Evolutionary conservation across 768 basidiomycete species (phyloP).

Genomic region (Mycena vulgaris): DNA sequence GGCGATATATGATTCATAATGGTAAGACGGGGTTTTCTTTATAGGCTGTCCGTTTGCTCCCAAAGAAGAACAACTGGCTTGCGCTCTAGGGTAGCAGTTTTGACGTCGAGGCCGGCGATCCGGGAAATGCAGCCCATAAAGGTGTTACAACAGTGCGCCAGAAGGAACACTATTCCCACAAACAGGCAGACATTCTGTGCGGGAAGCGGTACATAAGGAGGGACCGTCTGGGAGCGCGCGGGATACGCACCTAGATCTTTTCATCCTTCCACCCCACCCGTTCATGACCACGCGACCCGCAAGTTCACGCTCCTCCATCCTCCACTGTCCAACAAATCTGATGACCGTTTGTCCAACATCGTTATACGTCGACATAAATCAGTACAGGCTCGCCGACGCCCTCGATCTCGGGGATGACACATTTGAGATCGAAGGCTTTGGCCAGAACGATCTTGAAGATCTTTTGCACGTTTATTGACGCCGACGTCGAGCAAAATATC

Average conservation of each 20-base stretch:
- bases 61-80: slow-evolving; percentile 41
- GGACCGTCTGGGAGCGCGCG: slow-evolving; percentile 1
- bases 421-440: slow-evolving; percentile 98
- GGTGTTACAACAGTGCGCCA: slow-evolving; percentile 46
- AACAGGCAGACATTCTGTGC: slow-evolving; percentile 35
- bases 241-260: slow-evolving; percentile 48
- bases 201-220: not conserved
- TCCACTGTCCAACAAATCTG: slow-evolving; percentile 27
- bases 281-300: slow-evolving; percentile 35
- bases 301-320: slow-evolving; percentile 32
- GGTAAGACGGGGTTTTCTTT: slow-evolving; percentile 36
- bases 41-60: slow-evolving; percentile 36
- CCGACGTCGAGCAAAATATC: slow-evolving; percentile 99
- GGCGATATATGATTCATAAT: slow-evolving; percentile 37
- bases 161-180: slow-evolving; percentile 43
- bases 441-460: slow-evolving; percentile 98
- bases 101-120: slow-evolving; percentile 42
- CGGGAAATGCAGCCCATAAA: slow-evolving; percentile 35
- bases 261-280: slow-evolving; percentile 49
- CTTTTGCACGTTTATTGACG: slow-evolving; percentile 99
- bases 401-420: slow-evolving; percentile 97
- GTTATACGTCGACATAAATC: slow-evolving; percentile 90
- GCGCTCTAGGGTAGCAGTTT: slow-evolving; percentile 39
- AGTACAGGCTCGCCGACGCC: slow-evolving; percentile 96
- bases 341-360: slow-evolving; percentile 22